Evolutionary conservation across 768 basidiomycete species (phyloP).

Genomic region (Hirschioporus abietinus): DNA sequence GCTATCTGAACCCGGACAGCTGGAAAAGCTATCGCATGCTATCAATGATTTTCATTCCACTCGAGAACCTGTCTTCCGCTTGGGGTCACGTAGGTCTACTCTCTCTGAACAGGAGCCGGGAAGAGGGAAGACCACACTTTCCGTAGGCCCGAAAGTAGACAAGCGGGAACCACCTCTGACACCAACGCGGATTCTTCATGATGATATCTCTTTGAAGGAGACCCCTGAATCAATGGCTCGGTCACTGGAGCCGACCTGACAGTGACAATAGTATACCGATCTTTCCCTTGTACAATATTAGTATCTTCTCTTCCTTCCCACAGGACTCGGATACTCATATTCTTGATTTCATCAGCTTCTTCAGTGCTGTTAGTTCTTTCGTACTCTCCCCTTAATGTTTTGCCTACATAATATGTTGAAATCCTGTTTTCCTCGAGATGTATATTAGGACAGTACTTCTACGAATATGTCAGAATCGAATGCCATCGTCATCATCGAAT

Average conservation of each 20-base stretch:
- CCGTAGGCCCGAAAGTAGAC: neutral
- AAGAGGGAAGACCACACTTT: neutral
- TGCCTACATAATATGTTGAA: no score
- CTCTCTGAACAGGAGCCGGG: neutral
- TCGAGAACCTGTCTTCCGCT: neutral
- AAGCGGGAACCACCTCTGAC: conserved; percentile 2
- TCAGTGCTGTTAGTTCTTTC: no score
- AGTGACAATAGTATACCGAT: no score
- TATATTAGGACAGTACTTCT: no score
- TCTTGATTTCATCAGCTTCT: no score
- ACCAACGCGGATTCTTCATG: neutral
- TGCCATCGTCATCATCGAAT: neutral
- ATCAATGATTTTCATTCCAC: neutral
- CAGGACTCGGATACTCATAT: no score
- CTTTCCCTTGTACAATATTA: no score
- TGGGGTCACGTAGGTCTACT: neutral
- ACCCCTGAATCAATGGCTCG: neutral
- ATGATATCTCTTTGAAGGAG: neutral
- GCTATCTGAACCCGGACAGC: no score
- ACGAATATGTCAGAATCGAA: no score
- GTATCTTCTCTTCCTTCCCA: no score
- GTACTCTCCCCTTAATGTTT: no score
- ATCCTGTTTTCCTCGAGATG: no score
- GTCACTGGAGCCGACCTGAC: neutral
- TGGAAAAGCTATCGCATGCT: neutral